phyloP scores from a whole-genome alignment of 352 stramenopile genomes.

The Globisporangium mamillatum region DNA sequence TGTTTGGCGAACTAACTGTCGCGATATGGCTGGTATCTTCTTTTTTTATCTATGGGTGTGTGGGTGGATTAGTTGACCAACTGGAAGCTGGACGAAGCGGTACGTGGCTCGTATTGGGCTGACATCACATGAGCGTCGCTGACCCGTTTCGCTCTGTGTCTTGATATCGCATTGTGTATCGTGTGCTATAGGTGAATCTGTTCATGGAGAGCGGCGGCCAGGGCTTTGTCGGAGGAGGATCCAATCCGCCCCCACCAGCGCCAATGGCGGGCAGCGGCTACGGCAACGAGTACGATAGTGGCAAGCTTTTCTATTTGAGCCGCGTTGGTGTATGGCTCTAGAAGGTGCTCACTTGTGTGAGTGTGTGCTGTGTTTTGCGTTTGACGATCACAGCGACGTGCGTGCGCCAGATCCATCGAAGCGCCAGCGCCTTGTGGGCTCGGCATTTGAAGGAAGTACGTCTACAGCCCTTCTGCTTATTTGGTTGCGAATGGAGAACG shows the following conservation, averaged over 20 bases:
- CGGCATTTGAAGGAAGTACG: constrained; percentile 42
- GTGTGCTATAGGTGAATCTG: constrained; percentile 47
- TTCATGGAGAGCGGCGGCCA: constrained; percentile 80
- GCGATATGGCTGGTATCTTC: constrained; percentile 6
- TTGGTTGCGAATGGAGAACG: background rate
- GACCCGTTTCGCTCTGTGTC: background rate
- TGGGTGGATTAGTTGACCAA: constrained; percentile 52
- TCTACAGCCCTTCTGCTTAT: background rate
- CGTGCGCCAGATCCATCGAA: constrained; percentile 80
- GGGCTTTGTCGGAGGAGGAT: constrained; percentile 18
- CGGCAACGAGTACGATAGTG: constrained; percentile 32
- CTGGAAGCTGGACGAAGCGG: constrained; percentile 70
- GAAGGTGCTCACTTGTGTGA: constrained; percentile 6
- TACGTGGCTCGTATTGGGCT: constrained; percentile 23
- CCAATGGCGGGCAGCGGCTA: constrained; percentile 30
- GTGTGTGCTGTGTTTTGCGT: background rate
- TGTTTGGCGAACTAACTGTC: background rate
- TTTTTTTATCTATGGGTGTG: background rate
- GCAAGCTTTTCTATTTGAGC: background rate
- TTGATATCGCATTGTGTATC: background rate
- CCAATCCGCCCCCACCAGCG: constrained; percentile 24
- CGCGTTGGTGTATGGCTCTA: background rate
- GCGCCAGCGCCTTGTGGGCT: constrained; percentile 74
- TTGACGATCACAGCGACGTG: constrained; percentile 40
- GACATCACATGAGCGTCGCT: background rate